These are phyloP conservation scores for Chrysoporthe austroafricana DNA, from an alignment of 2,329 filamentous ascomycete species.

Conservation along the genomic window DNA sequence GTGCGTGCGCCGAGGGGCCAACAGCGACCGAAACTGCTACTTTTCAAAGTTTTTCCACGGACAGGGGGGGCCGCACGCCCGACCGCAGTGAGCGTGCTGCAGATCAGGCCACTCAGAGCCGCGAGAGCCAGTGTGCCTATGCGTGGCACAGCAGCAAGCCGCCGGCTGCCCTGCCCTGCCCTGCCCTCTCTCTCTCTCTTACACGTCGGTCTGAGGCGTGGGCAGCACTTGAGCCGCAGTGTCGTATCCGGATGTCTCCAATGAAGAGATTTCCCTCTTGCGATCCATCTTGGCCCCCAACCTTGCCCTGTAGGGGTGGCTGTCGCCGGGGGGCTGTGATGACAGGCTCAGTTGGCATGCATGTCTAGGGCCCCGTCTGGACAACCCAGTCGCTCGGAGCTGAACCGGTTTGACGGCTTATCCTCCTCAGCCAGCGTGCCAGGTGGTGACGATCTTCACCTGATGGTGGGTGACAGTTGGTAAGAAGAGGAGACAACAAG, in stretches of 20 bases:
- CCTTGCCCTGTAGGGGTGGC: neutral
- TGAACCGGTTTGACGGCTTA: constrained; percentile 6
- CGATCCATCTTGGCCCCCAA: neutral
- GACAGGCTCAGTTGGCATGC: constrained; percentile 4
- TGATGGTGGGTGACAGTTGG: neutral
- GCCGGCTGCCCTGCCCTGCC: constrained; percentile 14
- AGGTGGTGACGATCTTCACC: neutral
- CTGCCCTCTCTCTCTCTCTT: neutral
- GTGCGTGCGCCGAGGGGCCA: constrained; percentile 1
- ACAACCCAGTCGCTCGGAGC: neutral
- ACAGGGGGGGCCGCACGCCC: constrained; percentile 4
- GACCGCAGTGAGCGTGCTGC: constrained; percentile 15
- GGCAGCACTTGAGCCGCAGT: constrained; percentile 22
- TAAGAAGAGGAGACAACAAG: too few species aligned
- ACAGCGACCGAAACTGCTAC: constrained; percentile 1
- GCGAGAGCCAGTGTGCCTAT: neutral
- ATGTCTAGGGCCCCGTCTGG: neutral
- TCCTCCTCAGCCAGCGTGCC: neutral
- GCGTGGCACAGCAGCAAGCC: constrained; percentile 23
- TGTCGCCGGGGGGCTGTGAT: neutral
- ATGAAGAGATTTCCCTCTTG: constrained; percentile 7
- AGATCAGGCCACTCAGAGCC: constrained; percentile 23
- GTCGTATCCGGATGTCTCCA: constrained; percentile 15
- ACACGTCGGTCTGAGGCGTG: neutral
- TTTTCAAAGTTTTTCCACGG: neutral